phyloP scores from a whole-genome alignment of 805 yeast genomes.

The Ogataea chonburiensis region DNA sequence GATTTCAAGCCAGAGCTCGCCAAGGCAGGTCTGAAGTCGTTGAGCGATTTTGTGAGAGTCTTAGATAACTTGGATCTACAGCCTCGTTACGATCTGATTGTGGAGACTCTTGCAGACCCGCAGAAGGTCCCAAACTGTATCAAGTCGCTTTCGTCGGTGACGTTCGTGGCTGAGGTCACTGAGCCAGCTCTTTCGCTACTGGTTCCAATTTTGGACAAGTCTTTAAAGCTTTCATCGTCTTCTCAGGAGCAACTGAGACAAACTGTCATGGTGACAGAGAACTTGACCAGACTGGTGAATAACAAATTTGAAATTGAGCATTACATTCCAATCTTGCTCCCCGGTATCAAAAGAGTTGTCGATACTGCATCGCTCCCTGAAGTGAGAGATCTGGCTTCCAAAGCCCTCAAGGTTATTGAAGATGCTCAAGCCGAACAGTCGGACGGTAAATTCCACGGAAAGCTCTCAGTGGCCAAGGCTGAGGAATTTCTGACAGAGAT shows the following conservation, averaged over 20 bases:
- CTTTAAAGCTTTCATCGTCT: constrained; percentile 80
- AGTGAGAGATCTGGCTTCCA: constrained; percentile 88
- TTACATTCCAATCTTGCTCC: constrained; percentile 81
- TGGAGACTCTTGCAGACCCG: constrained; percentile 89
- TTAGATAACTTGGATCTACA: constrained; percentile 90
- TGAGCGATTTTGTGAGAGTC: constrained; percentile 70
- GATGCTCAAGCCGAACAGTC: constrained; percentile 72
- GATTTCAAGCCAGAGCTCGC: constrained; percentile 97
- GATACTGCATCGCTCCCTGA: constrained; percentile 93
- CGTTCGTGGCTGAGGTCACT: constrained; percentile 97
- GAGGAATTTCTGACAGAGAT: constrained; percentile 39
- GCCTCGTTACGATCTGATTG: constrained; percentile 80
- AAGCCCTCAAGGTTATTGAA: constrained; percentile 77
- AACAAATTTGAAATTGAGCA: constrained; percentile 88
- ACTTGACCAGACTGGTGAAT: constrained; percentile 91
- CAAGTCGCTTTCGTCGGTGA: constrained; percentile 85
- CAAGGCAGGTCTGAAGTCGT: constrained; percentile 71
- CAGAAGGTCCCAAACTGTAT: constrained; percentile 84
- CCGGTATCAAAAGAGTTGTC: constrained; percentile 88
- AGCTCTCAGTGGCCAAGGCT: constrained; percentile 59
- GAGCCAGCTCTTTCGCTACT: constrained; percentile 89
- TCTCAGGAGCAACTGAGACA: constrained; percentile 96
- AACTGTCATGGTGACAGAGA: constrained; percentile 93
- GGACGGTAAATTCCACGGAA: constrained; percentile 75
- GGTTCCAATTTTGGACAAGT: constrained; percentile 90